phyloP scores from a whole-genome alignment of 176 grass and related monocot genomes.

The Hyparrhenia diplandra region DNA sequence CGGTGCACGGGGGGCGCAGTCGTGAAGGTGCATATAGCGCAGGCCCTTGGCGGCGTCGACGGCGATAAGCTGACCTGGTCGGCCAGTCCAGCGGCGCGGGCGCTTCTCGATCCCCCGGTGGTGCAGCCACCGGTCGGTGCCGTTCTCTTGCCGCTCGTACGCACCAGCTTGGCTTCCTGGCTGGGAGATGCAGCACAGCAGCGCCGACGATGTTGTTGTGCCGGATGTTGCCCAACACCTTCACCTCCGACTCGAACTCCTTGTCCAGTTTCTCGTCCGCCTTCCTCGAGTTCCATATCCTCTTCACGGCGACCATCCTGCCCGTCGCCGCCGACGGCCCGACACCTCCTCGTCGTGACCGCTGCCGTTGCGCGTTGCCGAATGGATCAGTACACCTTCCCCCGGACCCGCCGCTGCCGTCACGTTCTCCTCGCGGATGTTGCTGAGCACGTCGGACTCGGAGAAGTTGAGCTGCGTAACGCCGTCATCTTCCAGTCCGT shows the following conservation, averaged over 20 bases:
- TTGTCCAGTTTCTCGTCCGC: constrained; percentile 44
- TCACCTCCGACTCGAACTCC: constrained; percentile 74
- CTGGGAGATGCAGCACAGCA: constrained; percentile 74
- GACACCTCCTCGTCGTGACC: constrained; percentile 15
- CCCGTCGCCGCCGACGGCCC: background rate
- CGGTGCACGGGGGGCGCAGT: constrained; percentile 68
- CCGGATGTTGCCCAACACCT: constrained; percentile 65
- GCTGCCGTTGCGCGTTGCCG: too few species aligned
- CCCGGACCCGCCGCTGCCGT: constrained; percentile 64
- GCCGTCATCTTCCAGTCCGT: constrained; percentile 67
- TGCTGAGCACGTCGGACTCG: constrained; percentile 47
- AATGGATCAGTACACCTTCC: constrained; percentile 70
- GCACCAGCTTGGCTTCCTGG: constrained; percentile 56
- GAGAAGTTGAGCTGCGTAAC: constrained; percentile 50
- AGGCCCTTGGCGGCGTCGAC: constrained; percentile 59
- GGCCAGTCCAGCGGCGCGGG: constrained; percentile 61
- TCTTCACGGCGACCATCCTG: constrained; percentile 67
- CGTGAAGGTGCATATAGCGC: constrained; percentile 86
- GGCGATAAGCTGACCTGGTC: constrained; percentile 51
- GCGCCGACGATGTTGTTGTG: constrained; percentile 86
- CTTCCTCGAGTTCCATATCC: constrained; percentile 46
- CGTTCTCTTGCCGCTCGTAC: constrained; percentile 80
- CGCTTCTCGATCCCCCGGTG: constrained; percentile 15
- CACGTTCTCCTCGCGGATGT: constrained; percentile 56
- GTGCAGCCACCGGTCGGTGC: constrained; percentile 77